A percentile compares a stretch with the other conserved stretches of the same genome.
Evolutionary conservation across 768 basidiomycete species (phyloP).

Genomic region (Collybia mongolica): DNA sequence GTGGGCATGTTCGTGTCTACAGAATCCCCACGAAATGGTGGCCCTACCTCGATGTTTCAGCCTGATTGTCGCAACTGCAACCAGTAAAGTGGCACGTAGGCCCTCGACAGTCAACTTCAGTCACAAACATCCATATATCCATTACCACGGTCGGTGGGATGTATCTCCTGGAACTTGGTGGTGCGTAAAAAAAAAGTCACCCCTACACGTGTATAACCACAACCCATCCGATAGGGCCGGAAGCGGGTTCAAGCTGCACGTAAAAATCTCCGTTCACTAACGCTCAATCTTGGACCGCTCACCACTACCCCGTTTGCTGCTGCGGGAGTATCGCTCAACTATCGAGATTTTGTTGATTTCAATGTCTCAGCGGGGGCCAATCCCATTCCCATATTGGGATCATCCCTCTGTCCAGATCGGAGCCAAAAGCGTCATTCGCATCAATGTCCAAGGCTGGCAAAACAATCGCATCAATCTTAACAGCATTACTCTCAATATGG

Average conservation of each 20-base stretch:
- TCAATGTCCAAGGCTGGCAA: conserved; percentile 60
- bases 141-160: conserved; percentile 55
- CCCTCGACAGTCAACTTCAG: conserved; percentile 13
- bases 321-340: conserved; percentile 48
- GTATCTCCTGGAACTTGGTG: conserved; percentile 53
- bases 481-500: conserved; percentile 42
- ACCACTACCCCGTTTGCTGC: conserved; percentile 22
- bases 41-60: no score
- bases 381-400: conserved; percentile 32
- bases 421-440: conserved; percentile 31
- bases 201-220: no score
- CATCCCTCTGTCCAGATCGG: not conserved
- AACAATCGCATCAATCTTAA: conserved; percentile 53
- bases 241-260: no score
- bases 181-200: conserved; percentile 24
- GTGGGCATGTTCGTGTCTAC: no score
- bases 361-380: conserved; percentile 49
- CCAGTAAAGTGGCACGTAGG: no score
- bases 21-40: no score
- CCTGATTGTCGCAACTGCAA: no score
- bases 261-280: no score
- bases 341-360: conserved; percentile 41
- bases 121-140: conserved; percentile 41
- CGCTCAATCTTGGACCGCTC: no score
- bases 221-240: no score